Conservation (phyloP, 805 yeast species). For the Kazachstania kunashirensis region DNA sequence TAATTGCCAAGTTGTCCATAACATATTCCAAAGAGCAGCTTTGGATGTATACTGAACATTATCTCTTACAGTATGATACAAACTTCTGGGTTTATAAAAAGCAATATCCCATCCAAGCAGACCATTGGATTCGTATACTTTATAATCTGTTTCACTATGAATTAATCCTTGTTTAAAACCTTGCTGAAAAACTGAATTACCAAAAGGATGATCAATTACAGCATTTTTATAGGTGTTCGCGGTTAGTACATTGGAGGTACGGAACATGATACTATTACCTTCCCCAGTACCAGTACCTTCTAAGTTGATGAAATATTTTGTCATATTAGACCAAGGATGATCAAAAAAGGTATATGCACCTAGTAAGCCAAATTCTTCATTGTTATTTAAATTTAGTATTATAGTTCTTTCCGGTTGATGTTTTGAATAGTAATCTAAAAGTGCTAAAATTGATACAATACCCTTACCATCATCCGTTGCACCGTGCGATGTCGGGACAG, state of each 20-base stretch:
- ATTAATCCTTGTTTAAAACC: slow-evolving; percentile 69
- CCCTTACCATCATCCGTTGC: slow-evolving; percentile 93
- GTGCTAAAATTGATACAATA: slow-evolving; percentile 66
- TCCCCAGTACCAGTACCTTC: slow-evolving; percentile 89
- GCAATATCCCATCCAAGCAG: slow-evolving; percentile 85
- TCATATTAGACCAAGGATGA: slow-evolving; percentile 61
- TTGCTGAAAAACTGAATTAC: slow-evolving; percentile 70
- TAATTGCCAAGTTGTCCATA: slow-evolving; percentile 57
- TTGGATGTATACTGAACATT: slow-evolving; percentile 52
- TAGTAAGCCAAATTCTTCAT: slow-evolving; percentile 79
- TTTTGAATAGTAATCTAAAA: slow-evolving; percentile 41
- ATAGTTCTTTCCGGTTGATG: slow-evolving; percentile 60
- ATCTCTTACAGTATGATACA: slow-evolving; percentile 75
- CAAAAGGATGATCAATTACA: slow-evolving; percentile 58
- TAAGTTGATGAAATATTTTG: slow-evolving; percentile 61
- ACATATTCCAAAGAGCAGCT: slow-evolving; percentile 79
- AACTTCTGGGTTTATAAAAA: slow-evolving; percentile 72
- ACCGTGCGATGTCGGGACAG: slow-evolving; percentile 80
- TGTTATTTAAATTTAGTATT: slow-evolving; percentile 76
- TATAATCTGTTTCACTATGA: slow-evolving; percentile 78
- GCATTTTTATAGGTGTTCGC: slow-evolving; percentile 45
- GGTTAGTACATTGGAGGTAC: slow-evolving; percentile 73
- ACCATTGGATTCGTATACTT: slow-evolving; percentile 56
- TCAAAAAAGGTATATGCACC: slow-evolving; percentile 69
- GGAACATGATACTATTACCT: slow-evolving; percentile 69